Base-by-base conservation (phyloP, 2,329 filamentous ascomycete species). In the Aspergillus aculeatinus region DNA sequence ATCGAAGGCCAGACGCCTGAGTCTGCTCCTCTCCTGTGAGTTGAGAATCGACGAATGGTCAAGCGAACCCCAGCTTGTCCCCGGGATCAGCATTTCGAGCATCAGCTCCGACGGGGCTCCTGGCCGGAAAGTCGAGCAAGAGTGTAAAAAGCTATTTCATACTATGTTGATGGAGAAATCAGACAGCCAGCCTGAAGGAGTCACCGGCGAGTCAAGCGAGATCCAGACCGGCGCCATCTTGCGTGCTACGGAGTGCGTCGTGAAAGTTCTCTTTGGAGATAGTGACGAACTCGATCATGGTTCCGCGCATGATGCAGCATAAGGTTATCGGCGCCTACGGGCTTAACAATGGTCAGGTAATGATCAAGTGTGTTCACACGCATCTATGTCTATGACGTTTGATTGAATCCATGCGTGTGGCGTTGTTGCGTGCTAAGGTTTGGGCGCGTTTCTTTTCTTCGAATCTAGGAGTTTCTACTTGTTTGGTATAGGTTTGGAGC, bases 41-140 rank as follows among this genome's bases (percentile, higher is more conserved):
- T 59, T 79, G 48, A 61, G 53, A 12, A 64, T 79, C 42, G 75
- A 78, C 58, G 68, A 74, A 25, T 79, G 76, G 76, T 76, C 75
- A 19, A 70, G 76, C 39, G 76, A 79, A 57, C 73, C 76, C 3
- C 71, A 72, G 21, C 63, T 79, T n/a, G 64, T 65, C 19, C 72
- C 76, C 2, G 72, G 72, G 53, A 70, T 79, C 27, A 76, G 68
- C 50, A 65, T 78, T 19, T 72, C 71, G 6, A 50, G 63, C 3
- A 57, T 64, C 6, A 57, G 59, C 51, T 58, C 48, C 3, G 57
- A 58, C 39, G 51, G 55, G 11, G 59, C 23, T 5, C 42, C 62
- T 7, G 59, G 65, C 44, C 66, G 55, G 47, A 77, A 74, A 47
- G 65, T 77, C 21, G 73, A 77, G 48, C 67, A 66, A n/a, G 76